These are phyloP conservation scores for Russula olivacea DNA, from an alignment of 768 basidiomycete genomes.

Conservation along the genomic window DNA sequence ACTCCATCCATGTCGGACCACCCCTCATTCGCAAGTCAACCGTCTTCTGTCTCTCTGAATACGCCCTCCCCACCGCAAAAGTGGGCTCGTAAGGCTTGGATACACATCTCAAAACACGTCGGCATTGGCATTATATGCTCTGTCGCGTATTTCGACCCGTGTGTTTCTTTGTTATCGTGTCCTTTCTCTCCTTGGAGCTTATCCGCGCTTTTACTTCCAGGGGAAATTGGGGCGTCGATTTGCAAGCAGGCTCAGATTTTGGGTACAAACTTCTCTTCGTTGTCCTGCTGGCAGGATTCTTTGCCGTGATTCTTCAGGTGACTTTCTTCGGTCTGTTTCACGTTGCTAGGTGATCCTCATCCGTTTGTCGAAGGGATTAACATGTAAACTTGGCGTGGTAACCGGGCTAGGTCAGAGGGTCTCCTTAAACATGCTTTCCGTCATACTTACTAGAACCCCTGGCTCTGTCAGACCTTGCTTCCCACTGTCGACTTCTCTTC, in stretches of 20 bases:
- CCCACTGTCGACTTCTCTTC: slow-evolving; percentile 44
- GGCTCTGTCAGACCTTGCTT: slow-evolving; percentile 37
- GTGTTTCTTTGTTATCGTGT: slow-evolving; percentile 30
- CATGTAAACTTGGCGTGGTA: slow-evolving; percentile 75
- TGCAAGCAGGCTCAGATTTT: slow-evolving; percentile 78
- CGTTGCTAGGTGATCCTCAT: slow-evolving; percentile 3
- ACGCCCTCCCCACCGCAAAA: not conserved
- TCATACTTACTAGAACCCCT: not conserved
- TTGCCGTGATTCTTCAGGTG: slow-evolving; percentile 81
- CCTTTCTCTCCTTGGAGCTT: slow-evolving; percentile 1
- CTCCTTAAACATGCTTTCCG: not conserved
- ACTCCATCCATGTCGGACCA: slow-evolving; percentile 13
- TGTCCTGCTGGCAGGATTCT: slow-evolving; percentile 74
- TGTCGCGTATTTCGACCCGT: slow-evolving; percentile 89
- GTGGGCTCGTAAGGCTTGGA: slow-evolving; percentile 23
- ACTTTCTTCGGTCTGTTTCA: not conserved
- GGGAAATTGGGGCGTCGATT: slow-evolving; percentile 87
- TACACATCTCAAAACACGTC: slow-evolving; percentile 56
- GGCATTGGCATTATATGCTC: slow-evolving; percentile 85
- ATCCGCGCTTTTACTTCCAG: slow-evolving; percentile 32
- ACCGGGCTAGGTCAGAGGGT: slow-evolving; percentile 63
- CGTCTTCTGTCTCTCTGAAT: slow-evolving; percentile 1
- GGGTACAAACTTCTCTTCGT: slow-evolving; percentile 79
- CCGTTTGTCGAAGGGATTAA: slow-evolving; percentile 48
- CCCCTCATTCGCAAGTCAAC: not conserved